Evolutionary conservation across 257 asterid species (phyloP).

Genomic region (Fraxinus americana): DNA sequence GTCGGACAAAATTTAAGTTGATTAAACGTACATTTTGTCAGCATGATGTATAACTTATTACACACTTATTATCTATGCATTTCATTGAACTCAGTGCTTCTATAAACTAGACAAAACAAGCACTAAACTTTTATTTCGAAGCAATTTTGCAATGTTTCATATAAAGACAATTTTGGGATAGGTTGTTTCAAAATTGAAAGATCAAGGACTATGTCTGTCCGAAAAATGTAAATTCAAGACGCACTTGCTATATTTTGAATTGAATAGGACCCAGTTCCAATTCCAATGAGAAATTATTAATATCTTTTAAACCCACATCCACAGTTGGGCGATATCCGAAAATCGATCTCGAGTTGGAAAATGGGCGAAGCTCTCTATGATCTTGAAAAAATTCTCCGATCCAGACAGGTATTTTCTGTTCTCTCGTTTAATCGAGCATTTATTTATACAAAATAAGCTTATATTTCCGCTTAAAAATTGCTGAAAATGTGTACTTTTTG

Average conservation of each 20-base stretch:
- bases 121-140: too few species aligned
- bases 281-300: neutral
- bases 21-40: too few species aligned
- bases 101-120: too few species aligned
- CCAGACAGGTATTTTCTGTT: slow-evolving; percentile 34
- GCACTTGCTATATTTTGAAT: neutral
- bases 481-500: neutral
- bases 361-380: slow-evolving; percentile 44
- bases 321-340: neutral
- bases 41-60: too few species aligned
- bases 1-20: too few species aligned
- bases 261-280: neutral
- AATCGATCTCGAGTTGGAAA: neutral
- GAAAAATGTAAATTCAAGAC: too few species aligned
- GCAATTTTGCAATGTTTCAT: too few species aligned
- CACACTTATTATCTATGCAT: too few species aligned
- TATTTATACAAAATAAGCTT: neutral
- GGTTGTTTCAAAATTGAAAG: too few species aligned
- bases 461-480: neutral
- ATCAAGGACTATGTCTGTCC: too few species aligned
- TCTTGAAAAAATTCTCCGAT: slow-evolving; percentile 41
- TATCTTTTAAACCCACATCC: neutral
- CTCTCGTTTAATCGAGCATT: neutral
- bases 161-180: too few species aligned
- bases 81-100: too few species aligned